phyloP scores from a whole-genome alignment of 768 basidiomycete genomes.

The Suillus brevipes region DNA sequence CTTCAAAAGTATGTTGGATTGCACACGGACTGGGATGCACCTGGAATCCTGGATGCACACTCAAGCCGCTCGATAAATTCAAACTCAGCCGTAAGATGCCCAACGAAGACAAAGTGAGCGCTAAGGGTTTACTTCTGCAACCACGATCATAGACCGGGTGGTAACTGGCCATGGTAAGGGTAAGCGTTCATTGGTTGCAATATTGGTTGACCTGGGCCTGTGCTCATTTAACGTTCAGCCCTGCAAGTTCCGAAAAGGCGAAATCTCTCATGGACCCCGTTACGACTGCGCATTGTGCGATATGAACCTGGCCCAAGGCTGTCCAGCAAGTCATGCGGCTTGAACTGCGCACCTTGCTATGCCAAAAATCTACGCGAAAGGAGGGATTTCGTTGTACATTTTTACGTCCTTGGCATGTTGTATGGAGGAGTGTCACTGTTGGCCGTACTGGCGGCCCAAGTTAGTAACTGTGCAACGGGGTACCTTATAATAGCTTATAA shows the following conservation, averaged over 20 bases:
- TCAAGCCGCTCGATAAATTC: neutral
- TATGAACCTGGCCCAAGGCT: neutral
- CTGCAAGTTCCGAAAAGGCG: neutral
- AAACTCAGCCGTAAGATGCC: neutral
- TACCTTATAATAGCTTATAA: neutral
- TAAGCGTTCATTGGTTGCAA: no score
- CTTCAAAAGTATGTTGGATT: neutral
- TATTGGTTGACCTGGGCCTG: neutral
- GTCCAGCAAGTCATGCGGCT: neutral
- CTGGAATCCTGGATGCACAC: no score
- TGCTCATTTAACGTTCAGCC: neutral
- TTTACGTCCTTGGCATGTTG: neutral
- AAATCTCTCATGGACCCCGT: neutral
- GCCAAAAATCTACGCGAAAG: neutral
- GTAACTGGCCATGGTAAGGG: neutral
- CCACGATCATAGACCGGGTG: neutral
- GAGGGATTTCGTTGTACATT: neutral
- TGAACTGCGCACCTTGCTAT: neutral
- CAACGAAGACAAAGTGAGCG: neutral
- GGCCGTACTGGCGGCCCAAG: neutral
- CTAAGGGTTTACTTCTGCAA: neutral
- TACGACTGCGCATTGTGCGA: neutral
- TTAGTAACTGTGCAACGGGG: constrained; percentile 3
- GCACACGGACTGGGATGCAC: no score
- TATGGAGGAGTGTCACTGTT: no score